These are phyloP conservation scores for Hemisphaericaspora xylofermentans DNA, from an alignment of 1,139 yeast genomes.

Conservation along the genomic window DNA sequence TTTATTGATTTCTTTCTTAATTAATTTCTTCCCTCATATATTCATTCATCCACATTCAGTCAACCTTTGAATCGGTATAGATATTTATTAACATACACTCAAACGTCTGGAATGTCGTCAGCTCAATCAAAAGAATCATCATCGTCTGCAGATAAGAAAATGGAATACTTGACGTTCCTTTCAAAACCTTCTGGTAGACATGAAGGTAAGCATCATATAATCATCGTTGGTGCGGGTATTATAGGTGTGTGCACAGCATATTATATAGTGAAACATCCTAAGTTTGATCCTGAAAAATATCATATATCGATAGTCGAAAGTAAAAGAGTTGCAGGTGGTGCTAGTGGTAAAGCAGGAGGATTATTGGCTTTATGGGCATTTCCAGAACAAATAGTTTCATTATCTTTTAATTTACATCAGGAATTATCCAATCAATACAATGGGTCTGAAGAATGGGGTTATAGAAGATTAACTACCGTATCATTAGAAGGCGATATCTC, in stretches of 20 bases:
- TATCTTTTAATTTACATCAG: slow-evolving; percentile 83
- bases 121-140: not conserved
- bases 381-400: slow-evolving; percentile 90
- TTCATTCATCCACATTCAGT: too few species aligned
- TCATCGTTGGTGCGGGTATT: slow-evolving; percentile 91
- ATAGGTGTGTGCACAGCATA: slow-evolving; percentile 96
- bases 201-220: slow-evolving; percentile 64
- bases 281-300: slow-evolving; percentile 66
- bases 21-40: too few species aligned
- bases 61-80: too few species aligned
- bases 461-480: slow-evolving; percentile 82
- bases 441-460: slow-evolving; percentile 91
- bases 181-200: slow-evolving; percentile 55
- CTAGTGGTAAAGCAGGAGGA: slow-evolving; percentile 98
- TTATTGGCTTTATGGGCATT: slow-evolving; percentile 93
- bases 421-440: slow-evolving; percentile 73
- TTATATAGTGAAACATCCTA: slow-evolving; percentile 79
- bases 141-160: slow-evolving; percentile 18
- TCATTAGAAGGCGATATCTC: slow-evolving; percentile 82
- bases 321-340: slow-evolving; percentile 94
- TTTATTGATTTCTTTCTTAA: too few species aligned
- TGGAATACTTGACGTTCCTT: slow-evolving; percentile 38
- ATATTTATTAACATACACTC: too few species aligned
- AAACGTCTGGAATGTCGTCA: not conserved
- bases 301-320: slow-evolving; percentile 89